Evolutionary conservation across 164 flowering plant genomes (phyloP).

Genomic region (Chimonanthus salicifolius): DNA sequence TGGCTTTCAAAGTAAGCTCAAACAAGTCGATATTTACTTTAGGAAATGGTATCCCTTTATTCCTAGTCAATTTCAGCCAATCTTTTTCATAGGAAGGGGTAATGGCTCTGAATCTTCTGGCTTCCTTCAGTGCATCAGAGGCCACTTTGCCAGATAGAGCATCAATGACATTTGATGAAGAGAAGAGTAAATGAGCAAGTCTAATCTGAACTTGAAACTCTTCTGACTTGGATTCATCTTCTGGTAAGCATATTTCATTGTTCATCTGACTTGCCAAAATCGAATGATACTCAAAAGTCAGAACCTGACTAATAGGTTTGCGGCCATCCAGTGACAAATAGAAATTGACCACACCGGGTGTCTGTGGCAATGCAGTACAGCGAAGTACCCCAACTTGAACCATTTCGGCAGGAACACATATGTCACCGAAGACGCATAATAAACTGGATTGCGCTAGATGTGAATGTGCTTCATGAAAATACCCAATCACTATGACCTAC

Average conservation of each 20-base stretch:
- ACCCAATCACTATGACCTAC: no score
- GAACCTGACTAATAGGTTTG: conserved; percentile 73
- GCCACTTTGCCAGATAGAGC: conserved; percentile 43
- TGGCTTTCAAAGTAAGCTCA: conserved; percentile 30
- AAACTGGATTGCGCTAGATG: conserved; percentile 1
- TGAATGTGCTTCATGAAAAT: no score
- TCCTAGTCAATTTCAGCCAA: conserved; percentile 44
- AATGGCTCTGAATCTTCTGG: conserved; percentile 44
- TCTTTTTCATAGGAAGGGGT: conserved; percentile 36
- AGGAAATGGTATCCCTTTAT: no score
- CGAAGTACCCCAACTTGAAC: conserved; percentile 39
- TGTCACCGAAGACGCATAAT: conserved; percentile 47
- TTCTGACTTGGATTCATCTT: conserved; percentile 54
- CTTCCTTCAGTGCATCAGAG: conserved; percentile 45
- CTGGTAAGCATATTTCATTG: conserved; percentile 15
- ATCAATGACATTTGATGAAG: conserved; percentile 48
- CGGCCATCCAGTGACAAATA: conserved; percentile 62
- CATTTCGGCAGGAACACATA: conserved; percentile 61
- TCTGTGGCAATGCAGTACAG: conserved; percentile 55
- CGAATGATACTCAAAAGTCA: conserved; percentile 61
- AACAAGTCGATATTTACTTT: no score
- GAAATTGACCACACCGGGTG: conserved; percentile 61
- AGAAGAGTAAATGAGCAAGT: conserved; percentile 73
- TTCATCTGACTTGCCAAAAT: conserved; percentile 17
- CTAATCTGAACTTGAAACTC: conserved; percentile 59